Percentiles rank a stretch among this genome's conserved stretches.
phyloP scores from a whole-genome alignment of 1,284 basidiomycete species.

The Trichosporon sp. region DNA sequence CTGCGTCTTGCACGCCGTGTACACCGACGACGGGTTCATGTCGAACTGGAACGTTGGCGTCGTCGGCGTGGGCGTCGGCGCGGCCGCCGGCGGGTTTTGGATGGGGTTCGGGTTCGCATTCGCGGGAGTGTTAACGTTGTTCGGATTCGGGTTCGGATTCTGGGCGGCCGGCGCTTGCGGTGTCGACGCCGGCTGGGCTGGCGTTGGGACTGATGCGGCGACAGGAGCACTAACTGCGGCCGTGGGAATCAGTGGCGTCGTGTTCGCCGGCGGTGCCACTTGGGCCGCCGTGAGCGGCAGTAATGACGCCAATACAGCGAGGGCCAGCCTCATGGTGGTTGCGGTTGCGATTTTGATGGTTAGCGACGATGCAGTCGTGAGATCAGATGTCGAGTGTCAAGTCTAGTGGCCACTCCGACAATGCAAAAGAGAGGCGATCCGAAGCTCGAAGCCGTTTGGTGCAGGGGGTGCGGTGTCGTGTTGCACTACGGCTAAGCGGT shows the following conservation, averaged over 20 bases:
- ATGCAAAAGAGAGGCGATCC: no score
- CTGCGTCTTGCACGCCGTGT: neutral
- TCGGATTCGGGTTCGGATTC: neutral
- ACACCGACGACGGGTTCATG: neutral
- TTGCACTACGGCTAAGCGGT: neutral
- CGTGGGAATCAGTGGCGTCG: slow-evolving; percentile 15
- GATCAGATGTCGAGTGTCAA: neutral
- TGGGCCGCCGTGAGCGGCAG: neutral
- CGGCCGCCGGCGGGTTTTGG: neutral
- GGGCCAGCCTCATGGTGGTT: neutral
- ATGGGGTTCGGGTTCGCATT: neutral
- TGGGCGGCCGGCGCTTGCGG: neutral
- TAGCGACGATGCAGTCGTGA: neutral
- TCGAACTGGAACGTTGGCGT: neutral
- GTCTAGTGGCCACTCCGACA: neutral
- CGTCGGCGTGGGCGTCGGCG: neutral
- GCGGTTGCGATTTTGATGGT: no score
- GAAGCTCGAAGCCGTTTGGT: no score
- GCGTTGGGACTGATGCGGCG: neutral
- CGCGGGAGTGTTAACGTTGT: neutral
- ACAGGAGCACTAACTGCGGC: neutral
- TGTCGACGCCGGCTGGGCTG: neutral
- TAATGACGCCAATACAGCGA: neutral
- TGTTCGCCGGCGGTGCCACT: neutral
- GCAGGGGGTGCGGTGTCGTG: neutral